Evolutionary conservation across 2,329 filamentous ascomycete species (phyloP).

Genomic region (Penicillium paneum): DNA sequence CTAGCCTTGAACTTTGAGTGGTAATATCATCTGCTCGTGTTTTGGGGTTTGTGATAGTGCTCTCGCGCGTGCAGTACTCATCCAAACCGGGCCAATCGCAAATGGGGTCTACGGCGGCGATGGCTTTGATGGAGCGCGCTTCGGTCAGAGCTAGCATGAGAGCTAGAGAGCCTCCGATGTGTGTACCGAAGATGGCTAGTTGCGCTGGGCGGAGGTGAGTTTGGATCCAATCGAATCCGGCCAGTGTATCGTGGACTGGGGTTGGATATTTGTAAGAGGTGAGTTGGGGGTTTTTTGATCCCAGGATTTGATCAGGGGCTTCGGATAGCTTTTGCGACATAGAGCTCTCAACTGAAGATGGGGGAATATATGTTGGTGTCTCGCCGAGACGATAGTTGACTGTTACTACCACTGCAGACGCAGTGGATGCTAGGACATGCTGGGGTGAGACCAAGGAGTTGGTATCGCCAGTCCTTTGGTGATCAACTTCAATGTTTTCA

Average conservation of each 20-base stretch:
- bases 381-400: slow-evolving; percentile 42
- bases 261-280: slow-evolving; percentile 33
- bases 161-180: slow-evolving; percentile 43
- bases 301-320: background rate
- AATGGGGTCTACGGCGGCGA: slow-evolving; percentile 36
- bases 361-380: background rate
- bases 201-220: slow-evolving; percentile 29
- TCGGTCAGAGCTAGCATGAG: slow-evolving; percentile 45
- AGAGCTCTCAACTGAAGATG: background rate
- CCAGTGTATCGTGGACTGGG: slow-evolving; percentile 40
- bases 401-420: slow-evolving; percentile 38
- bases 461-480: background rate
- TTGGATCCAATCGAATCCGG: slow-evolving; percentile 40
- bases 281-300: background rate
- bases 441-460: slow-evolving; percentile 12
- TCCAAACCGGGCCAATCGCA: slow-evolving; percentile 43
- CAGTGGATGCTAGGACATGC: slow-evolving; percentile 30
- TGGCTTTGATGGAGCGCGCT: slow-evolving; percentile 30
- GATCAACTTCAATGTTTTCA: background rate
- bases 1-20: background rate
- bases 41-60: background rate
- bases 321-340: background rate
- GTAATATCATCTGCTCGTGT: background rate
- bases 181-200: slow-evolving; percentile 33
- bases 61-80: slow-evolving; percentile 33